Percentiles rank a stretch among this genome's conserved stretches.
phyloP scores from a whole-genome alignment of 495 filamentous ascomycete genomes.

The Daldinia concentrica region DNA sequence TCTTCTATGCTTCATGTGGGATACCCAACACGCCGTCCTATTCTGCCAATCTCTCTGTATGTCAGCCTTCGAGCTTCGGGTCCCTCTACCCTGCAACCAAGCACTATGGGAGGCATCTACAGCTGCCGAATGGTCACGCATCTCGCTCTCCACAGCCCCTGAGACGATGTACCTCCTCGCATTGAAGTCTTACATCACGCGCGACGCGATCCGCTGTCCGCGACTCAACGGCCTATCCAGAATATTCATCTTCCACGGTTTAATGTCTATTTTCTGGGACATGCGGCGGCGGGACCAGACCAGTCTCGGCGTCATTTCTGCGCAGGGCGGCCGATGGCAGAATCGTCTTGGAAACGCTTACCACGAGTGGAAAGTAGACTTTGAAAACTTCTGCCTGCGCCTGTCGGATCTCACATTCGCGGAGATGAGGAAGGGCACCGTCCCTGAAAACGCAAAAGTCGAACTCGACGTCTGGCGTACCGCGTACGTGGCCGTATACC shows the following conservation, averaged over 20 bases:
- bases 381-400: slow-evolving; percentile 54
- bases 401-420: slow-evolving; percentile 48
- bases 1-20: slow-evolving; percentile 68
- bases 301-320: slow-evolving; percentile 50
- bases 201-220: slow-evolving; percentile 43
- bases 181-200: slow-evolving; percentile 62
- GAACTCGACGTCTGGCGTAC: slow-evolving; percentile 55
- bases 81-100: slow-evolving; percentile 58
- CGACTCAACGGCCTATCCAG: slow-evolving; percentile 60
- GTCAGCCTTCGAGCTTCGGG: slow-evolving; percentile 65
- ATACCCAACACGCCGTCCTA: slow-evolving; percentile 64
- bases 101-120: slow-evolving; percentile 61
- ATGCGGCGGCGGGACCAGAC: slow-evolving; percentile 66
- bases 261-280: slow-evolving; percentile 66
- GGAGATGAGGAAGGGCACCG: slow-evolving; percentile 26
- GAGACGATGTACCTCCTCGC: slow-evolving; percentile 56
- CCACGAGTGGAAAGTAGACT: slow-evolving; percentile 63
- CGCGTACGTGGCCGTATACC: slow-evolving; percentile 59
- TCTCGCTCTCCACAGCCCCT: slow-evolving; percentile 44
- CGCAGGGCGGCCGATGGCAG: slow-evolving; percentile 59
- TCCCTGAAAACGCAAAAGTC: slow-evolving; percentile 35
- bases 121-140: slow-evolving; percentile 56
- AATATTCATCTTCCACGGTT: slow-evolving; percentile 60
- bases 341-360: slow-evolving; percentile 60
- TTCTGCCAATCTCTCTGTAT: slow-evolving; percentile 68